phyloP scores from a whole-genome alignment of 2,329 filamentous ascomycete genomes.

The Knufia petricola region DNA sequence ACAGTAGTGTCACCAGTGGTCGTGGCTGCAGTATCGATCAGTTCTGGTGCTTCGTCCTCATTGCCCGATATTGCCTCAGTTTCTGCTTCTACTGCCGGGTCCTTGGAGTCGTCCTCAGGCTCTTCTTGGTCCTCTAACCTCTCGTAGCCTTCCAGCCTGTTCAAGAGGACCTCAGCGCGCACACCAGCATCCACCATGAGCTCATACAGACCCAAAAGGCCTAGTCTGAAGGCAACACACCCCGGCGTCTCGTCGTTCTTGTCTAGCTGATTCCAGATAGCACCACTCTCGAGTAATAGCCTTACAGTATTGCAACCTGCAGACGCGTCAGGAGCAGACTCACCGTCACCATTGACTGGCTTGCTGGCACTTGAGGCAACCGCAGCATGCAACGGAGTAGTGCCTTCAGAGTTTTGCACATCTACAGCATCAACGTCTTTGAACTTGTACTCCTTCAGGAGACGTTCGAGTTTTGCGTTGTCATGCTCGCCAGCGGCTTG shows the following conservation, averaged over 20 bases:
- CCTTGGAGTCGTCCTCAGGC: constrained; percentile 17
- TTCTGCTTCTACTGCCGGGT: constrained; percentile 26
- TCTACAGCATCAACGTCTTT: constrained; percentile 50
- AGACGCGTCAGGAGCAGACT: constrained; percentile 19
- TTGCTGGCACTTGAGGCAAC: constrained; percentile 53
- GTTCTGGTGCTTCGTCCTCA: constrained; percentile 12
- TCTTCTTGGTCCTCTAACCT: constrained; percentile 43
- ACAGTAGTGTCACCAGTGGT: constrained; percentile 10
- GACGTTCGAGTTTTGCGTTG: constrained; percentile 45
- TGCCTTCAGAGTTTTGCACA: constrained; percentile 71
- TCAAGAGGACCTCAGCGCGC: constrained; percentile 77
- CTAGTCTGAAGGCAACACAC: constrained; percentile 65
- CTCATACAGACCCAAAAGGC: constrained; percentile 62
- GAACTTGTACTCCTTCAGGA: constrained; percentile 19
- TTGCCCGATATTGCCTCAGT: constrained; percentile 30
- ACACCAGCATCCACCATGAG: constrained; percentile 83
- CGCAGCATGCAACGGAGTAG: constrained; percentile 80
- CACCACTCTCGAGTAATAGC: constrained; percentile 74
- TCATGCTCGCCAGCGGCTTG: constrained; percentile 60
- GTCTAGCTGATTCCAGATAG: constrained; percentile 96
- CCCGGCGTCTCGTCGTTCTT: constrained; percentile 79
- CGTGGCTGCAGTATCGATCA: constrained; percentile 24
- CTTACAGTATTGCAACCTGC: constrained; percentile 56
- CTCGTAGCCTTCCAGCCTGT: constrained; percentile 73
- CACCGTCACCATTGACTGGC: constrained; percentile 28